These are phyloP conservation scores for Omphalea diandra DNA, from an alignment of 441 rosid genomes.

Conservation along the genomic window DNA sequence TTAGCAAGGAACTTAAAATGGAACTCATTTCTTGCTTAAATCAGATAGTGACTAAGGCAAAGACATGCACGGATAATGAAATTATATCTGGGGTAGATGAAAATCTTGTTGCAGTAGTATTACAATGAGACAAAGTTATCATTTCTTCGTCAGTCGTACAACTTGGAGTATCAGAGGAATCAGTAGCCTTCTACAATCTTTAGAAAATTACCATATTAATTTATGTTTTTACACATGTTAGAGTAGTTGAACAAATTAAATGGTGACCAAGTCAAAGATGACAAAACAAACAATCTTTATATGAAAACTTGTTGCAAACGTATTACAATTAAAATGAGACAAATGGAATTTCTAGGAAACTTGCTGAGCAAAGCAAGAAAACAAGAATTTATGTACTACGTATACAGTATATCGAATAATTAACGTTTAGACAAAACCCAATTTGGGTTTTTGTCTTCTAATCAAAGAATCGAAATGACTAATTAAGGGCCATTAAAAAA, in stretches of 20 bases:
- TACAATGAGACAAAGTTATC: no score
- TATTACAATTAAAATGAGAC: slow-evolving; percentile 15
- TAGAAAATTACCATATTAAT: no score
- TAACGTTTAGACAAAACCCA: slow-evolving; percentile 28
- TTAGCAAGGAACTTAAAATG: not conserved
- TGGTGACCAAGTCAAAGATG: slow-evolving; percentile 6
- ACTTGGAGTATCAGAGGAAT: no score
- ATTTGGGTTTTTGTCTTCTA: slow-evolving; percentile 21
- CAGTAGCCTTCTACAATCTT: no score
- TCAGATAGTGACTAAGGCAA: not conserved
- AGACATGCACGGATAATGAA: not conserved
- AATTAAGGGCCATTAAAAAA: slow-evolving; percentile 9
- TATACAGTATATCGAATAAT: not conserved
- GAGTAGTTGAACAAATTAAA: not conserved
- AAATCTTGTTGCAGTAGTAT: no score
- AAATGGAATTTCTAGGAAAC: slow-evolving; percentile 35
- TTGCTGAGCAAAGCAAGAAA: slow-evolving; percentile 62
- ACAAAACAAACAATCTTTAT: slow-evolving; percentile 8
- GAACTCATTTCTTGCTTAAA: slow-evolving; percentile 6
- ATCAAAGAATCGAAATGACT: slow-evolving; percentile 29
- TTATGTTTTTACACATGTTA: not conserved
- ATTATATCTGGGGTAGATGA: no score
- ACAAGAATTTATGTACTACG: slow-evolving; percentile 35
- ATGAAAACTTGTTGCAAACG: not conserved
- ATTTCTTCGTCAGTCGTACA: not conserved